Evolutionary conservation across 2,329 filamentous ascomycete species (phyloP), one percentile per base, ranked within the genome.

Genomic region (Samsoniella hepiali): DNA sequence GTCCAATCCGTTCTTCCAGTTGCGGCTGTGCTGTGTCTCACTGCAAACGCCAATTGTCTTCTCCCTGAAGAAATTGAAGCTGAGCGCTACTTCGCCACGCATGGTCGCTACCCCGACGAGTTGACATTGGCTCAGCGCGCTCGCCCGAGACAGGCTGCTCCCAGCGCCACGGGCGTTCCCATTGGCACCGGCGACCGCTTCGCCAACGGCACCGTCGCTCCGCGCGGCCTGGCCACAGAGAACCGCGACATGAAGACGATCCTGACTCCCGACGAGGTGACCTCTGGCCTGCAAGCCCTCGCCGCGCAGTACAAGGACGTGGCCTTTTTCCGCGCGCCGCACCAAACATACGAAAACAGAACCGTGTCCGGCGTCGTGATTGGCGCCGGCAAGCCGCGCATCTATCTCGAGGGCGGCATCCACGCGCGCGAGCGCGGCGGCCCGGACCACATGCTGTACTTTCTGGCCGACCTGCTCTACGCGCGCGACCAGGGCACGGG

Each of bases 351-450:
- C 66, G 75, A 82, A 53, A 75, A 76, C 31, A 74, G 75, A 3
- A 72, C 71, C 3, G 71, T 79, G 22, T 68, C 73, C 29, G 80
- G 77, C 7, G 75, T 70, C n/a, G 76, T 76, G 63, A 74, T 83
- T 40, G 82, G 82, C 29, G 76, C 76, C 22, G 69, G 69, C 10
- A 75, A 75, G 5, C 81, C 82, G 67, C 77, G 79, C 42, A 77
- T 84, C 34, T 83, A 82, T 69, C 72, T 87, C 63, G 81, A 81
- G 64, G 79, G 79, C 49, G 82, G 77, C 32, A 79, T 86, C 54
- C 84, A 87, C 67, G 82, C 84, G 9, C 81, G 84, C 31, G 84
- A 87, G 72, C 80, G 84, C 10, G 84, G 84, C 32, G 81, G 79
- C 0, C 78, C 84, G 0, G 84, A 87, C 68, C 77, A 82, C 64